phyloP scores from a whole-genome alignment of 2,329 filamentous ascomycete genomes.

The Nemania diffusa region DNA sequence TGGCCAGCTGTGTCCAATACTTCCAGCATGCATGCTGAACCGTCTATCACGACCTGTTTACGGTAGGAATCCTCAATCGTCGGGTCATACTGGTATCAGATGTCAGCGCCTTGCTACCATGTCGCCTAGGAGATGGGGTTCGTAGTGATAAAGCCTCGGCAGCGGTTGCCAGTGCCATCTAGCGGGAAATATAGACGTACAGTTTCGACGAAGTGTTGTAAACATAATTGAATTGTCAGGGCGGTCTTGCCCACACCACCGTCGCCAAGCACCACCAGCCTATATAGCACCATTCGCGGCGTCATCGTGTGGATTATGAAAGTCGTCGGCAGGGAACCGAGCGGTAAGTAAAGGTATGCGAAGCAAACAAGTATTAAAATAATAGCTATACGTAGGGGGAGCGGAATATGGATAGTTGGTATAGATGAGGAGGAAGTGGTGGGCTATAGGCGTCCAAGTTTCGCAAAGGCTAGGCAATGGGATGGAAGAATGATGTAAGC shows the following conservation, averaged over 20 bases:
- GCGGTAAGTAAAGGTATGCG: conserved; percentile 12
- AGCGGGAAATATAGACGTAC: conserved; percentile 57
- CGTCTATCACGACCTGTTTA: conserved; percentile 92
- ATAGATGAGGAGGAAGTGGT: conserved; percentile 14
- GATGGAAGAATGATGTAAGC: conserved; percentile 38
- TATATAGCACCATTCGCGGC: conserved; percentile 95
- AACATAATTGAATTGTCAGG: conserved; percentile 93
- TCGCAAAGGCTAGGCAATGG: conserved; percentile 26
- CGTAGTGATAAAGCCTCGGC: not conserved
- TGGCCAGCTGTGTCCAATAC: conserved; percentile 97
- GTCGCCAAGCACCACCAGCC: conserved; percentile 93
- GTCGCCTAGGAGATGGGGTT: not conserved
- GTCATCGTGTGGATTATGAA: conserved; percentile 69
- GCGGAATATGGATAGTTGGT: conserved; percentile 17
- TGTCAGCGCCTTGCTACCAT: conserved; percentile 32
- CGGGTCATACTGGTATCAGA: conserved; percentile 74
- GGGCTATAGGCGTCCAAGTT: conserved; percentile 17
- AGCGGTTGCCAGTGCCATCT: conserved; percentile 1
- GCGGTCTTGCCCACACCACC: conserved; percentile 95
- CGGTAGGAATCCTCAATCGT: conserved; percentile 90
- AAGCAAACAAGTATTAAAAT: conserved; percentile 30
- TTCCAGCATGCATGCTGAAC: conserved; percentile 96
- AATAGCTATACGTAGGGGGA: conserved; percentile 29
- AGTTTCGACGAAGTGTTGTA: conserved; percentile 98
- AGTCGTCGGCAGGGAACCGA: conserved; percentile 45